A percentile compares a stretch with the other conserved stretches of the same genome.
Evolutionary conservation across 2,329 filamentous ascomycete species (phyloP).

Genomic region (Podosphaera fusca): DNA sequence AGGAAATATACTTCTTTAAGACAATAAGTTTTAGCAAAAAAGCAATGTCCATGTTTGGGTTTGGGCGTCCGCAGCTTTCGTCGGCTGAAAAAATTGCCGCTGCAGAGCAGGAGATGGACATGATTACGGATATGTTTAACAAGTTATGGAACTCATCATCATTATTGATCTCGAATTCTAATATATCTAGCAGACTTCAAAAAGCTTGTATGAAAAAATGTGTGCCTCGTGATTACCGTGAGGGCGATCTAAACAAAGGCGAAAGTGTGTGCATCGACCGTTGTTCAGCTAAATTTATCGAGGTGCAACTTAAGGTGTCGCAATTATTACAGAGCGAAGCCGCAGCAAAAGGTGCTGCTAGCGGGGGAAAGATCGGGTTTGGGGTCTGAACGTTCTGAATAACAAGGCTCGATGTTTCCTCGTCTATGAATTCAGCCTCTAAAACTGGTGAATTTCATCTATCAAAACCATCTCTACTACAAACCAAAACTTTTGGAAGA

Average conservation of each 20-base stretch:
- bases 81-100: slow-evolving; percentile 94
- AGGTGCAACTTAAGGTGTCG: slow-evolving; percentile 91
- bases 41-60: slow-evolving; percentile 49
- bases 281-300: slow-evolving; percentile 95
- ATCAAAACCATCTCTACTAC: background rate
- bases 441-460: background rate
- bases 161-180: background rate
- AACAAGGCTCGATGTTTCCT: background rate
- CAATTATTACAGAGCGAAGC: slow-evolving; percentile 89
- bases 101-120: slow-evolving; percentile 91
- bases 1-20: background rate
- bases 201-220: slow-evolving; percentile 87
- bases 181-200: slow-evolving; percentile 36
- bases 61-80: slow-evolving; percentile 58
- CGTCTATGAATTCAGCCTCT: background rate
- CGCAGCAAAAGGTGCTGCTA: slow-evolving; percentile 35
- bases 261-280: slow-evolving; percentile 96
- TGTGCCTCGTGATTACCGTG: slow-evolving; percentile 76
- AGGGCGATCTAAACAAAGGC: slow-evolving; percentile 94
- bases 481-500: background rate
- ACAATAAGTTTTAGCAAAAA: background rate
- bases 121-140: slow-evolving; percentile 95
- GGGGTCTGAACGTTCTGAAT: slow-evolving; percentile 13
- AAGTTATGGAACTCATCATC: slow-evolving; percentile 33
- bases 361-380: slow-evolving; percentile 23